phyloP scores from a whole-genome alignment of 805 yeast genomes.

The Isabelozyma heimii region DNA sequence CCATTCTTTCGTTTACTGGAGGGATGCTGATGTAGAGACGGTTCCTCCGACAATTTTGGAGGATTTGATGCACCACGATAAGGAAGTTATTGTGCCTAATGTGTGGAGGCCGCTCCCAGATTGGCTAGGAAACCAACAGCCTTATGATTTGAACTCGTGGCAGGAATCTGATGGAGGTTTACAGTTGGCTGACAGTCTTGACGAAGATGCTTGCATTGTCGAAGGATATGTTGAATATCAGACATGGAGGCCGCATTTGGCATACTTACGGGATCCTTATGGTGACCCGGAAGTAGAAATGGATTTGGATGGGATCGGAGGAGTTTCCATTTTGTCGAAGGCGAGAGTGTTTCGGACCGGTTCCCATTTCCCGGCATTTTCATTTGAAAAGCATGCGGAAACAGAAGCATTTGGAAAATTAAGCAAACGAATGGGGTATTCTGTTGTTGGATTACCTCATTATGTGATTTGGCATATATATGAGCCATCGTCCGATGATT shows the following conservation, averaged over 20 bases:
- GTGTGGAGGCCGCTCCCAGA: conserved; percentile 90
- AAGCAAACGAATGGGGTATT: conserved; percentile 80
- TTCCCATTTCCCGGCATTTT: conserved; percentile 94
- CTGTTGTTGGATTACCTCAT: conserved; percentile 88
- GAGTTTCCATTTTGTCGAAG: conserved; percentile 87
- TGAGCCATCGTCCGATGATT: conserved; percentile 92
- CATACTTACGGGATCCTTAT: conserved; percentile 89
- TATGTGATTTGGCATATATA: conserved; percentile 96
- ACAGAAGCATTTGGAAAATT: conserved; percentile 96
- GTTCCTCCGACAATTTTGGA: conserved; percentile 81
- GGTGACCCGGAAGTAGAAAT: conserved; percentile 93
- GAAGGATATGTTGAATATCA: conserved; percentile 98
- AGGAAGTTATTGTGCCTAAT: conserved; percentile 92
- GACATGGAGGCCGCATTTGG: conserved; percentile 97
- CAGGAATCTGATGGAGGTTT: conserved; percentile 81
- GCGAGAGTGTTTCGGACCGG: conserved; percentile 86
- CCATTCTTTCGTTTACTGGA: conserved; percentile 96
- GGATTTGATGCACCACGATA: conserved; percentile 87
- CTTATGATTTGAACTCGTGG: conserved; percentile 84
- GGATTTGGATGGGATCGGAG: conserved; percentile 96
- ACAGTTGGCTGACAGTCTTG: conserved; percentile 69
- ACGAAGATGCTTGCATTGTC: conserved; percentile 94
- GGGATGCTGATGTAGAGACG: conserved; percentile 96
- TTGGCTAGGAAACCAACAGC: conserved; percentile 82
- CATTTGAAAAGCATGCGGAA: conserved; percentile 94